These are phyloP conservation scores for Coniochaeta prunicola DNA, from an alignment of 2,329 filamentous ascomycete genomes.

Conservation along the genomic window DNA sequence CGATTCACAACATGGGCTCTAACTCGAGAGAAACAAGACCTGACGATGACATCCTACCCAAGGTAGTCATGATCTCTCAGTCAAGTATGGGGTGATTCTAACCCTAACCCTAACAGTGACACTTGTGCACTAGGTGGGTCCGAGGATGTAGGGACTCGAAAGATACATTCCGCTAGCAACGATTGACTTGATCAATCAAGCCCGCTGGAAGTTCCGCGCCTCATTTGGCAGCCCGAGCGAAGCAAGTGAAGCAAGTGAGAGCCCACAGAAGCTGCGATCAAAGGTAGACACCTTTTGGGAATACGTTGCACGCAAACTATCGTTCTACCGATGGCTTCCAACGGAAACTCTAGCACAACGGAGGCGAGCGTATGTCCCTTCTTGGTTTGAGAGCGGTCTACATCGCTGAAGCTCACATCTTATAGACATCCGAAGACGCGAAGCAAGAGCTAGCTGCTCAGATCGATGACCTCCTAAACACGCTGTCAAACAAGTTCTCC, in stretches of 20 bases:
- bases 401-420: neutral
- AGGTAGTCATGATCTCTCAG: too few species aligned
- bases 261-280: neutral
- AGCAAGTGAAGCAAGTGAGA: neutral
- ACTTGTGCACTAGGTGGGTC: too few species aligned
- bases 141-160: too few species aligned
- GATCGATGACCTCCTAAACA: constrained; percentile 80
- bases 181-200: too few species aligned
- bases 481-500: constrained; percentile 78
- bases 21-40: too few species aligned
- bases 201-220: neutral
- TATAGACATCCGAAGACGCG: constrained; percentile 36
- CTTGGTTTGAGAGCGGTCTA: neutral
- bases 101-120: too few species aligned
- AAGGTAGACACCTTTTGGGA: neutral
- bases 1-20: too few species aligned
- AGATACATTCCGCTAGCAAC: too few species aligned
- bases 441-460: constrained; percentile 65
- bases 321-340: constrained; percentile 26
- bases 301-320: neutral
- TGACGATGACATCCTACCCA: too few species aligned
- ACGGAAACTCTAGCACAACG: constrained; percentile 24
- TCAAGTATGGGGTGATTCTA: too few species aligned
- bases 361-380: constrained; percentile 26
- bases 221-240: neutral